Percentiles rank a stretch among this genome's conserved stretches.
These are phyloP conservation scores for Chaetomium cochliodes DNA, from an alignment of 495 filamentous ascomycete species.

Conservation along the genomic window DNA sequence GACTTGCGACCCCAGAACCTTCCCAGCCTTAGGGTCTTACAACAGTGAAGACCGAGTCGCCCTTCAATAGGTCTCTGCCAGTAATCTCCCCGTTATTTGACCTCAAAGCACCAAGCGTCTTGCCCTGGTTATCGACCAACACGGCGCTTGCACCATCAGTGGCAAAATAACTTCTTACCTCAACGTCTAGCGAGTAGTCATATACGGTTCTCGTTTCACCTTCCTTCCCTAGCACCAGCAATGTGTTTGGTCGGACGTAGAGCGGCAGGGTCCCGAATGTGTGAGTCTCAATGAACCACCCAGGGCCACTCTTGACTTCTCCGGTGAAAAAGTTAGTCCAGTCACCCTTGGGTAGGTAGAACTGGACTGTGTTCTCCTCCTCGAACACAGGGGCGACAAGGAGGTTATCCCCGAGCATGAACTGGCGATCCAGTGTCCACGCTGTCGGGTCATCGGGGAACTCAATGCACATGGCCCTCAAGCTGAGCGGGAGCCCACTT, in stretches of 20 bases:
- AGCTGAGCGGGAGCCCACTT: conserved; percentile 51
- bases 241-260: conserved; percentile 50
- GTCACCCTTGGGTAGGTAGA: conserved; percentile 60
- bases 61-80: conserved; percentile 9
- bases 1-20: too few species aligned
- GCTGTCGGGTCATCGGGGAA: conserved; percentile 62
- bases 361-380: conserved; percentile 57
- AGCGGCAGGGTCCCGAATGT: conserved; percentile 48
- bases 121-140: conserved; percentile 42
- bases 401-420: conserved; percentile 61
- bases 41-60: conserved; percentile 5
- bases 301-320: conserved; percentile 45
- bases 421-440: conserved; percentile 65
- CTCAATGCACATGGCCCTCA: conserved; percentile 63
- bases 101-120: conserved; percentile 33
- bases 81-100: conserved; percentile 21
- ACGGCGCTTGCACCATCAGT: conserved; percentile 36
- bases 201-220: conserved; percentile 50
- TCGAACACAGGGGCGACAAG: conserved; percentile 62
- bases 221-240: conserved; percentile 48
- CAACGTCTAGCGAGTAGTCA: conserved; percentile 48
- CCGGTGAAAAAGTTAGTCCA: conserved; percentile 56
- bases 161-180: conserved; percentile 43
- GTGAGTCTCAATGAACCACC: conserved; percentile 51
- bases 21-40: neutral